Base-by-base conservation (phyloP, 2,329 filamentous ascomycete species). In the Xenoacremonium recifei region DNA sequence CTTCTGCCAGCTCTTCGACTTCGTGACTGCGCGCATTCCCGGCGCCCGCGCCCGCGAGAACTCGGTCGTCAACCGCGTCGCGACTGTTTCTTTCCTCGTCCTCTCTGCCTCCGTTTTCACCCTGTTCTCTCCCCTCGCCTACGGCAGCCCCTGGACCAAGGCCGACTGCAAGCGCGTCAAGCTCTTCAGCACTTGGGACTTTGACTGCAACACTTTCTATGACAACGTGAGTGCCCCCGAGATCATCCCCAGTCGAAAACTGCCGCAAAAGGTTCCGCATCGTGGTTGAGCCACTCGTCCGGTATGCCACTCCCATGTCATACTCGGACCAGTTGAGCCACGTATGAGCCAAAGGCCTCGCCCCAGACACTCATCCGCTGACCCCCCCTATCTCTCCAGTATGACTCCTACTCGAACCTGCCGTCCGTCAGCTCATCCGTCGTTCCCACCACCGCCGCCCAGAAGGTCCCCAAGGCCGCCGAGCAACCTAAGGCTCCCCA, bases 171-270 rank as follows among this genome's bases (percentile, higher is more conserved):
- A 82, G 54, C 82, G 82, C 42, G 85, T 93, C 48, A 97, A 97
- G 75, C 73, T 99, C 11, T 84, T 97, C 62, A 73, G 78, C 44
- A 85, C 82, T 2, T 99, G 93, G 93, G 93, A 99, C 64, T 99
- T 92, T 79, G 93, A 99, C 67, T 99, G 93, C 79, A 96, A 95
- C 67, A 91, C 80, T 46, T 99, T 99, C 73, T 75, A 85, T 56
- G 84, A 84, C 52, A 83, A 82, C 62, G 91, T 96, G 83, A 87
- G 88, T 85, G 10, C 18, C 48, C 56, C 33, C 30, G 37, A 31
- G 29, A 15, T 16, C 10, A 59, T 71, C 36, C 70, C 68, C 35
- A 42, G 64, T 53, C 64, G 62, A 49, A 51, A 61, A 48, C 50
- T 67, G 40, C 63, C 64, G 11, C 44, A 40, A 18, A 51, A 61